Evolutionary conservation across 2,329 filamentous ascomycete genomes (phyloP), one percentile per base, ranked within the genome.

Genomic region (Cladosporium sp.): DNA sequence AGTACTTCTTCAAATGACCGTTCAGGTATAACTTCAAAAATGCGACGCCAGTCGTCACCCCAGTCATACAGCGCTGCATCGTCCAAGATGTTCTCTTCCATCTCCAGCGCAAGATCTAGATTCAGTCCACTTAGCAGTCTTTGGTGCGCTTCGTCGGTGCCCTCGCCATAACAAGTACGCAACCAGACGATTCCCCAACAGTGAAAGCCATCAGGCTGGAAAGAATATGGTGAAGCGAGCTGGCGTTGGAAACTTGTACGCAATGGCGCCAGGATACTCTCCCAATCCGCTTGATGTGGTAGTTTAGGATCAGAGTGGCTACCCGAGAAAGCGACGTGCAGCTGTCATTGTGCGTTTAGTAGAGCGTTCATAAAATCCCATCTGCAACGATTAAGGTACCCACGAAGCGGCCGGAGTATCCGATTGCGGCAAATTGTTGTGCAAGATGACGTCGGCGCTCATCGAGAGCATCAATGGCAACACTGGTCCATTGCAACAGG

Each of bases 161-260:
- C 47, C 36, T 64, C 28, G 44, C 26, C 60, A 32, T 64, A 64
- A 38, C 60, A 64, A 54, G 60, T 64, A 55, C 60, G 60, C 26
- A 64, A 21, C 60, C 60, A 64, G 28, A 64, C 34, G 21, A 64
- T 49, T 15, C 58, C 38, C 38, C 24, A 61, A 38, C 58, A 28
- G 14, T 30, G n/a, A 24, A 26, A 18, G 24, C 51, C 32, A n/a
- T 36, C 21, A 8, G 28, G 4, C 30, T 15, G 11, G 7, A 59
- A 59, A 24, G 30, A 26, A 59, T 21, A 36, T 26, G 57, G 57
- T 30, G 38, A 44, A 59, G 57, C 57, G 34, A 59, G 34, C 21
- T 41, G 15, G 34, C 57, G 57, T 36, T 59, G 57, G 14, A 59
- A 59, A 21, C 41, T 32, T 30, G 57, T 59, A 30, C 57, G 57